Evolutionary conservation across 2,329 filamentous ascomycete genomes (phyloP).

Genomic region (Xylariaceae sp.): DNA sequence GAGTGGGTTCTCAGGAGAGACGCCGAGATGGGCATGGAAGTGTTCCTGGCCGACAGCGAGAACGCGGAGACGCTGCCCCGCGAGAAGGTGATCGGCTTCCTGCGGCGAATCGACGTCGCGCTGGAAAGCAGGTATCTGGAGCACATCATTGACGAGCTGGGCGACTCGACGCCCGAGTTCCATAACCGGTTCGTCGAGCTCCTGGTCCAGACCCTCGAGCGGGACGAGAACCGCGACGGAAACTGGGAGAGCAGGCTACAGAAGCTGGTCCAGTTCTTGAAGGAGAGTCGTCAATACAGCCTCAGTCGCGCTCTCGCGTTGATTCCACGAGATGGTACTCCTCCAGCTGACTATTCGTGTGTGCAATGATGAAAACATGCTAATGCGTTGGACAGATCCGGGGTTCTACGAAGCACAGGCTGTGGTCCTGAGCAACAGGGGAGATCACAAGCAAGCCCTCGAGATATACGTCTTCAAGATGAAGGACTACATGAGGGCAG

Average conservation of each 20-base stretch:
- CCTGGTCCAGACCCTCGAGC: constrained; percentile 42
- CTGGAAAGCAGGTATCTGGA: constrained; percentile 82
- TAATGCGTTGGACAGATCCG: constrained; percentile 51
- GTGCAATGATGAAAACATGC: background rate
- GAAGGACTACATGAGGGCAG: constrained; percentile 78
- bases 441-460: constrained; percentile 89
- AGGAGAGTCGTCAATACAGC: constrained; percentile 74
- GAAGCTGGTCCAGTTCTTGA: constrained; percentile 69
- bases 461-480: constrained; percentile 97
- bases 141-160: constrained; percentile 82
- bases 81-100: constrained; percentile 66
- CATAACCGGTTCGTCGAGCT: constrained; percentile 79
- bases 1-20: constrained; percentile 77
- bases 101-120: constrained; percentile 61
- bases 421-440: constrained; percentile 90
- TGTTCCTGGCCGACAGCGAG: constrained; percentile 89
- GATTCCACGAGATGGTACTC: constrained; percentile 73
- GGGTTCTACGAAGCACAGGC: constrained; percentile 86
- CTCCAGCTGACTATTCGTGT: too few relatives aligned
- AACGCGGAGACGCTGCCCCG: constrained; percentile 88
- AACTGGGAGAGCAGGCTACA: constrained; percentile 55
- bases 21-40: constrained; percentile 76
- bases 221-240: constrained; percentile 36
- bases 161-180: constrained; percentile 77
- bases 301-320: constrained; percentile 69